phyloP scores from a whole-genome alignment of 495 filamentous ascomycete genomes.

The Trichoderma gamsii region DNA sequence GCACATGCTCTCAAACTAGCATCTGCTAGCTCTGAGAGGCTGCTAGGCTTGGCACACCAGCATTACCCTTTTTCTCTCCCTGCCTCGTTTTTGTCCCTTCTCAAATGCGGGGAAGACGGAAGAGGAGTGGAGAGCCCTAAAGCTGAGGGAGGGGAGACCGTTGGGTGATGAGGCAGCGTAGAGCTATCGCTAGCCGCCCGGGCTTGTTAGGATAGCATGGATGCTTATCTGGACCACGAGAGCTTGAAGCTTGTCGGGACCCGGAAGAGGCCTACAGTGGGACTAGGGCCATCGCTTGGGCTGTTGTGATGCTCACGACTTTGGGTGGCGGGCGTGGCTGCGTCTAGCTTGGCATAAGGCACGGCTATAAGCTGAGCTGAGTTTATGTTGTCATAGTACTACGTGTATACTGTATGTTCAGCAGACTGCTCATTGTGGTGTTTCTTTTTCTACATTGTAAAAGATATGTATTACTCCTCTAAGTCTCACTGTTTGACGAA shows the following conservation, averaged over 20 bases:
- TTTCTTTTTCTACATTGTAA: no score
- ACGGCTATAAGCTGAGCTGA: background rate
- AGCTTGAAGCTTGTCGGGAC: conserved; percentile 5
- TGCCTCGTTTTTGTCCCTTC: no score
- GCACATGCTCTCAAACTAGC: background rate
- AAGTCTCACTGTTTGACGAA: no score
- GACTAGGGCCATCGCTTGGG: background rate
- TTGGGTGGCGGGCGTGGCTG: background rate
- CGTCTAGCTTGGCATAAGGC: background rate
- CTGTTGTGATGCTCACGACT: background rate
- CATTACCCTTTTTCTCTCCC: no score
- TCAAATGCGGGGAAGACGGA: background rate
- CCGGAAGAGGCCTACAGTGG: background rate
- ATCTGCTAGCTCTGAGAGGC: background rate
- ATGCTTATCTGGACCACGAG: background rate
- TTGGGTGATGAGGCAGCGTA: background rate
- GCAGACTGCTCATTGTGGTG: no score
- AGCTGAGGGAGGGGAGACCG: background rate
- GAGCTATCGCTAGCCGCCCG: background rate
- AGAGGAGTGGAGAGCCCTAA: background rate
- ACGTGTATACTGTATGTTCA: no score
- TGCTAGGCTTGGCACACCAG: background rate
- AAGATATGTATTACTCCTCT: no score
- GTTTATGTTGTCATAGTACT: no score
- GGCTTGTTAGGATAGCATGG: background rate